Base-by-base conservation (phyloP, 345 rosid species). In the Camelina hispida region DNA sequence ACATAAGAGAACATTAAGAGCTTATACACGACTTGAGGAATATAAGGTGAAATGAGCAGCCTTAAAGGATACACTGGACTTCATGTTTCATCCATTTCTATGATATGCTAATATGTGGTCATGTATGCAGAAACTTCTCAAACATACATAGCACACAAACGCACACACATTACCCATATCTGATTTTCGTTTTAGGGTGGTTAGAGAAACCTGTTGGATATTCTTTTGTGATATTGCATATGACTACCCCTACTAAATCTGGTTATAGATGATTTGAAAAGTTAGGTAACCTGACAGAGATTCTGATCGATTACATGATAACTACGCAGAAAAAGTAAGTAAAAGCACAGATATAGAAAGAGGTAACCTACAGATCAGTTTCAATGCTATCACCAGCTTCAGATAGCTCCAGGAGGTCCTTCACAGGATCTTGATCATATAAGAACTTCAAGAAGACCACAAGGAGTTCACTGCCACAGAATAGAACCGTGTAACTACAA, bases 351-450 rank as follows among this genome's bases (percentile, higher is more conserved):
- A 65, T 34, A 50, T 44, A 78, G 66, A 56, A 53, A 62, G 75
- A 53, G 55, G 68, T 52, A 44, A 84, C 98, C 86, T 82, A 93
- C 98, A 69, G 30, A 81, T 89, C 97, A 81, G 84, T 80, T 65
- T 89, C 90, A 53, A 93, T 82, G 62, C 54, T 76, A 63, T 73
- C 78, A 76, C 82, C 89, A 72, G 71, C 83, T 79, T 85, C 91
- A 73, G 93, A 81, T 60, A 76, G 81, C 62, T 87, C 91, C 76
- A 89, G 72, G 66, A 91, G 81, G 67, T 84, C 86, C 87, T 79
- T 87, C 37, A 90, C 91, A 16, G 98, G 96, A 85, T 89, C 97
- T 87, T 91, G 97, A 82, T 93, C 91, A 72, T 87, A 91, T 51
- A 93, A 80, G 84, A 87, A 85, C 85, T 93, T 91, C 83, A 93